A percentile compares a stretch with the other conserved stretches of the same genome.
These are phyloP conservation scores for Globisporangium polare DNA, from an alignment of 352 stramenopile genomes.

Conservation along the genomic window DNA sequence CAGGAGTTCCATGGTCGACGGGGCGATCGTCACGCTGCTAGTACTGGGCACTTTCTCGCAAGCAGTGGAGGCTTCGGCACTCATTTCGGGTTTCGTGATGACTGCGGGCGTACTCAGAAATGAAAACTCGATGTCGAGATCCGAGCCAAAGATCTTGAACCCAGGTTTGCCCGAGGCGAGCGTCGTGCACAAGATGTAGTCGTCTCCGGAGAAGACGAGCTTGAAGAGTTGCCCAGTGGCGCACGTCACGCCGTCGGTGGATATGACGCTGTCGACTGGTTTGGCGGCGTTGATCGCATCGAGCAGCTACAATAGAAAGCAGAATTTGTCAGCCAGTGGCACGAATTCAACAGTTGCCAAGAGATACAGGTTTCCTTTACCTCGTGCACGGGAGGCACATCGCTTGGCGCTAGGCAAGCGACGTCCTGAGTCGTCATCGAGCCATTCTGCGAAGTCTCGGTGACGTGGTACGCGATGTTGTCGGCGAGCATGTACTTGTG, in stretches of 20 bases:
- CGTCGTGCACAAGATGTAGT: slow-evolving; percentile 36
- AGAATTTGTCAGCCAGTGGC: background rate
- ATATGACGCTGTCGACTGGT: background rate
- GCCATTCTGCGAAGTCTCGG: background rate
- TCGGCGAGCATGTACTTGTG: background rate
- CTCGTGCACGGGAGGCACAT: background rate
- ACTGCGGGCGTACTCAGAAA: slow-evolving; percentile 15
- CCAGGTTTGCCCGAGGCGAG: slow-evolving; percentile 5
- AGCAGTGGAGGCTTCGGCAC: slow-evolving; percentile 7
- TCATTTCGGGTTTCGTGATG: background rate
- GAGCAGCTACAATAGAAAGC: background rate
- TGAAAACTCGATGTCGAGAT: slow-evolving; percentile 39
- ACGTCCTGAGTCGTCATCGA: background rate
- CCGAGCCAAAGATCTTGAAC: slow-evolving; percentile 36
- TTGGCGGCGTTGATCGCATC: background rate
- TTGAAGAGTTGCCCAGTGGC: slow-evolving; percentile 1
- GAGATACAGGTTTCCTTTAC: background rate
- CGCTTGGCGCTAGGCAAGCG: background rate
- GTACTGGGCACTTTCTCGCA: slow-evolving; percentile 6
- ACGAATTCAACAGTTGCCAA: background rate
- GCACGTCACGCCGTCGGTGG: background rate
- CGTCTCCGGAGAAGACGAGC: slow-evolving; percentile 32
- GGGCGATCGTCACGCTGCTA: slow-evolving; percentile 6
- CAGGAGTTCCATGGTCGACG: slow-evolving; percentile 14
- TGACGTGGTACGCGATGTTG: background rate